Evolutionary conservation across 2,329 filamentous ascomycete genomes (phyloP).

Genomic region (Trichoderma cornu-damae): DNA sequence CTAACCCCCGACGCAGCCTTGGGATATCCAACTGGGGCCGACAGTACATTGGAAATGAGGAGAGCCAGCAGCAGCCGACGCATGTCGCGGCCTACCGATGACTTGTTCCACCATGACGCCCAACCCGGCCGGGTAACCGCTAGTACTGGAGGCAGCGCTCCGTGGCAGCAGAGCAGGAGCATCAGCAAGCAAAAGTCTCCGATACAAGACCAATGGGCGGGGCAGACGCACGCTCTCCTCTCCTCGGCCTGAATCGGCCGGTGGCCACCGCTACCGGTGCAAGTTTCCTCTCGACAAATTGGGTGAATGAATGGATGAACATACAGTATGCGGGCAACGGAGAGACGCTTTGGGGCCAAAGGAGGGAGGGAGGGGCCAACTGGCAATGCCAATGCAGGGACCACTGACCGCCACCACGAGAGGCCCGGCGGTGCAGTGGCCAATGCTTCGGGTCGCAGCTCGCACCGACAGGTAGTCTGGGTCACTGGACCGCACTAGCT

Average conservation of each 20-base stretch:
- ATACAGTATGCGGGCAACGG: not conserved
- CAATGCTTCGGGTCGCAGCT: slow-evolving; percentile 1
- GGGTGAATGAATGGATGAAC: too few relatives aligned
- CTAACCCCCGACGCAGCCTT: not conserved
- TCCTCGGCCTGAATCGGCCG: not conserved
- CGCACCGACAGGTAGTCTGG: slow-evolving; percentile 7
- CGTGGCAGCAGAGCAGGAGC: not conserved
- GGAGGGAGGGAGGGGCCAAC: not conserved
- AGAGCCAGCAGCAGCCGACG: slow-evolving; percentile 14
- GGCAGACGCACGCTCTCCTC: slow-evolving; percentile 1
- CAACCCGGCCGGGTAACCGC: not conserved
- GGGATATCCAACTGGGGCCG: not conserved
- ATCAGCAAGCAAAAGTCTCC: slow-evolving; percentile 15
- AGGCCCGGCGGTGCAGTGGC: not conserved
- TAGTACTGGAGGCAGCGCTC: not conserved
- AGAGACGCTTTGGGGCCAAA: not conserved
- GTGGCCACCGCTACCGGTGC: slow-evolving; percentile 7
- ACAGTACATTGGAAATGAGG: slow-evolving; percentile 4
- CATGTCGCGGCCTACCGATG: slow-evolving; percentile 5
- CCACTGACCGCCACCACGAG: slow-evolving; percentile 12
- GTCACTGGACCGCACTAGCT: slow-evolving; percentile 18
- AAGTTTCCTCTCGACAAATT: not conserved
- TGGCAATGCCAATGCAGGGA: slow-evolving; percentile 16
- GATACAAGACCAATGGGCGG: slow-evolving; percentile 5
- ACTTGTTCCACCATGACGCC: not conserved